phyloP scores from a whole-genome alignment of 345 rosid species.

The Balakata baccata region DNA sequence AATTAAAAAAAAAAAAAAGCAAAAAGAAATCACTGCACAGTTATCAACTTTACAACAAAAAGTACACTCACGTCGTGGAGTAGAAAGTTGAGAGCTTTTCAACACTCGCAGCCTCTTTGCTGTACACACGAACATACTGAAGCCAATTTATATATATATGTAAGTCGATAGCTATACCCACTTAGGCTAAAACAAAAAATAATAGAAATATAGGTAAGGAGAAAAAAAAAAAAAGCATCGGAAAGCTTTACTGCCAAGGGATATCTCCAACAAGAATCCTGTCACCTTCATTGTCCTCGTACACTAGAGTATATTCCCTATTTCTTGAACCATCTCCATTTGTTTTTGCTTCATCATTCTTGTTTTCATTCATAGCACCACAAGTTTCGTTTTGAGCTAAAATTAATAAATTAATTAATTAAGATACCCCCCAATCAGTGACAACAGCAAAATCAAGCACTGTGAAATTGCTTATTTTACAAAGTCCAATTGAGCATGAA shows the following conservation, averaged over 20 bases:
- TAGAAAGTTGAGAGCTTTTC: slow-evolving; percentile 32
- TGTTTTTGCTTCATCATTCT: slow-evolving; percentile 4
- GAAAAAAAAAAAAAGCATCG: too few species aligned
- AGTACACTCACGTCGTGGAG: slow-evolving; percentile 25
- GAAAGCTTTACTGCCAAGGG: slow-evolving; percentile 44
- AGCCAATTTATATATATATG: background rate
- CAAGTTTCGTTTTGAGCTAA: slow-evolving; percentile 22
- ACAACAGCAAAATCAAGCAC: background rate
- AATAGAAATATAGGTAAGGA: too few species aligned
- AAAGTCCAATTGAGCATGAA: background rate
- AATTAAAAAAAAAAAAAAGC: too few species aligned
- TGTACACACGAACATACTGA: slow-evolving; percentile 49
- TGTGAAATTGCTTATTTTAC: too few species aligned
- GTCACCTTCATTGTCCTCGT: slow-evolving; percentile 53
- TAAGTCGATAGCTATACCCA: too few species aligned
- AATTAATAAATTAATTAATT: background rate
- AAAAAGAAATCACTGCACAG: background rate
- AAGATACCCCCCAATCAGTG: background rate
- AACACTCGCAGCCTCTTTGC: slow-evolving; percentile 46
- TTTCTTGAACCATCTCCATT: slow-evolving; percentile 1
- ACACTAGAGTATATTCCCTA: slow-evolving; percentile 40
- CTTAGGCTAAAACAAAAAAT: too few species aligned
- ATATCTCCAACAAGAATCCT: slow-evolving; percentile 49
- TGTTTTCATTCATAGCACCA: background rate
- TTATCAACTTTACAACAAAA: background rate